phyloP scores from a whole-genome alignment of 2,329 filamentous ascomycete species.

The Rugonectria rugulosa region DNA sequence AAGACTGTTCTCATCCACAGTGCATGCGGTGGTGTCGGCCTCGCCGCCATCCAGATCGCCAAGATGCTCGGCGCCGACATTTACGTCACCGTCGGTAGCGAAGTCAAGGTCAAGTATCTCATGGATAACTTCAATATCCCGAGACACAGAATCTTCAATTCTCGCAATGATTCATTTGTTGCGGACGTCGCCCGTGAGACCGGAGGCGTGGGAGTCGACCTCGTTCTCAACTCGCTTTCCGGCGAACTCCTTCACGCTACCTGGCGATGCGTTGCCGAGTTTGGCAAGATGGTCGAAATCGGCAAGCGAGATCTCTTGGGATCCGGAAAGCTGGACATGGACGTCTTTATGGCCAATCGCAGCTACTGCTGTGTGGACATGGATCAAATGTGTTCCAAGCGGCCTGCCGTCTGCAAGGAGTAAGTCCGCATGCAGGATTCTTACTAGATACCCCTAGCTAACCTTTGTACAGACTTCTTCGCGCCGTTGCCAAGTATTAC shows the following conservation, averaged over 20 bases:
- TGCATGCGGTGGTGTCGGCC: conserved; percentile 42
- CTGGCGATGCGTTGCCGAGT: conserved; percentile 53
- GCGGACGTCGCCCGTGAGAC: conserved; percentile 37
- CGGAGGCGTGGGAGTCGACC: conserved; percentile 41
- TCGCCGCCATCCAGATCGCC: conserved; percentile 40
- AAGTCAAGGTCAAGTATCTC: conserved; percentile 45
- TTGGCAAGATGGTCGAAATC: conserved; percentile 54
- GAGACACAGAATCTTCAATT: conserved; percentile 42
- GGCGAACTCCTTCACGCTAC: conserved; percentile 50
- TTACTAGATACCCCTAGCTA: background rate
- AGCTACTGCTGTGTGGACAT: conserved; percentile 47
- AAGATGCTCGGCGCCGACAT: conserved; percentile 42
- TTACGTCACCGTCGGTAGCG: conserved; percentile 44
- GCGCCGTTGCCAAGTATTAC: background rate
- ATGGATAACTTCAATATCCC: conserved; percentile 41
- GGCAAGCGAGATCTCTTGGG: conserved; percentile 51
- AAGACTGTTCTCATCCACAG: conserved; percentile 44
- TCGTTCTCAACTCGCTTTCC: conserved; percentile 49
- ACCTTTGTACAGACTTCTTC: background rate
- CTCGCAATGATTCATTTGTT: conserved; percentile 41
- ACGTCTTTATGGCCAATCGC: conserved; percentile 48
- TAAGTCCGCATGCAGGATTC: background rate
- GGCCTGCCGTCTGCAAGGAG: background rate
- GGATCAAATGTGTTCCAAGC: conserved; percentile 21
- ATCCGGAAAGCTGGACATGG: conserved; percentile 52